These are phyloP conservation scores for Eruca vesicaria DNA, from an alignment of 441 rosid species.

Conservation along the genomic window DNA sequence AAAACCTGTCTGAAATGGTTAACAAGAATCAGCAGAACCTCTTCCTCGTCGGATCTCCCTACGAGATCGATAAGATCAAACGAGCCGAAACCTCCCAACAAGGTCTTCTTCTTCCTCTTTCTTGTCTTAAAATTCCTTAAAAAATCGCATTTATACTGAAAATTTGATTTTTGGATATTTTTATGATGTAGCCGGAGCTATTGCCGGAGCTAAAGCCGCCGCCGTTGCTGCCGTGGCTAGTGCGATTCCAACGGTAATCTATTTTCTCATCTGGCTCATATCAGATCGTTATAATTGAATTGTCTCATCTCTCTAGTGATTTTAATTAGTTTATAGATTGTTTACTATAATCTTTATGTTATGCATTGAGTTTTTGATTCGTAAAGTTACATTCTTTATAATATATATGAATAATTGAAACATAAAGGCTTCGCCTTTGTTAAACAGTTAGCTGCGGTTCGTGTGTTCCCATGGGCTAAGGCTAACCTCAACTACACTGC, in stretches of 20 bases:
- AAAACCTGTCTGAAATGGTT: constrained; percentile 38
- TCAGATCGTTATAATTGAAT: background rate
- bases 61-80: constrained; percentile 45
- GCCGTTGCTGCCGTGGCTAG: constrained; percentile 45
- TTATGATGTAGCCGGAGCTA: constrained; percentile 53
- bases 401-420: background rate
- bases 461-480: constrained; percentile 78
- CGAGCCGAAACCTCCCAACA: constrained; percentile 47
- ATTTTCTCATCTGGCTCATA: background rate
- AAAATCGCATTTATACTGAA: background rate
- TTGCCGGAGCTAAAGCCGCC: constrained; percentile 73
- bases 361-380: background rate
- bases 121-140: background rate
- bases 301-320: background rate
- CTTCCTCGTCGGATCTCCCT: constrained; percentile 51
- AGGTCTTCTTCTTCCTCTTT: constrained; percentile 36
- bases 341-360: background rate
- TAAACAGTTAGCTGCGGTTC: constrained; percentile 58
- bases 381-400: background rate
- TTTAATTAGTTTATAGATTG: background rate
- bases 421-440: background rate
- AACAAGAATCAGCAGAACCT: constrained; percentile 25
- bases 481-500: constrained; percentile 82
- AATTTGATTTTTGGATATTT: background rate
- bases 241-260: constrained; percentile 60